Conservation (phyloP, 2,329 filamentous ascomycete genomes). For the Aspergillus tamarii region DNA sequence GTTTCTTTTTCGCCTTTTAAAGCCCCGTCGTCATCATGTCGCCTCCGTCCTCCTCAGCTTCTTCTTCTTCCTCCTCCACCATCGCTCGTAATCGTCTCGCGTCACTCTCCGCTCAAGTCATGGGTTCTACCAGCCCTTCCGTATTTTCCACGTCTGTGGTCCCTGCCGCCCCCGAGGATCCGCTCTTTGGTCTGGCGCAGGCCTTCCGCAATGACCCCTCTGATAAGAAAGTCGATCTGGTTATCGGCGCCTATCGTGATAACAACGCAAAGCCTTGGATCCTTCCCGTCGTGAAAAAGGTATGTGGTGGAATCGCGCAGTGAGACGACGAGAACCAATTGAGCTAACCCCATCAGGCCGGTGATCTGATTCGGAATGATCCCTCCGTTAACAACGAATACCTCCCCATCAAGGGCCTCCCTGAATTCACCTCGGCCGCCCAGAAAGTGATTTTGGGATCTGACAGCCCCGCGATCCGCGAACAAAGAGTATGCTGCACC, state of each 20-base stretch:
- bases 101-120: conserved; percentile 57
- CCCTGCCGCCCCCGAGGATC: conserved; percentile 90
- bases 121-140: conserved; percentile 65
- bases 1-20: conserved; percentile 15
- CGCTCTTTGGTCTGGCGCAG: conserved; percentile 89
- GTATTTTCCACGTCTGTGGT: conserved; percentile 77
- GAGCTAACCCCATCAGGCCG: conserved; percentile 65
- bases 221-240: conserved; percentile 86
- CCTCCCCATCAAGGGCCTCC: conserved; percentile 88
- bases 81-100: conserved; percentile 36
- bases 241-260: conserved; percentile 93
- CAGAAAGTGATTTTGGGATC: conserved; percentile 85
- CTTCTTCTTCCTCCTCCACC: conserved; percentile 20
- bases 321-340: conserved; percentile 6
- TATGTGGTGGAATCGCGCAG: conserved; percentile 38
- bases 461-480: conserved; percentile 77
- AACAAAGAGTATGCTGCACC: conserved; percentile 67
- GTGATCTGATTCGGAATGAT: conserved; percentile 84
- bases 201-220: conserved; percentile 79
- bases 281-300: conserved; percentile 94
- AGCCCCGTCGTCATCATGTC: conserved; percentile 18
- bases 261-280: conserved; percentile 97
- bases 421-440: conserved; percentile 83
- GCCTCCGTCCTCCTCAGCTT: conserved; percentile 10
- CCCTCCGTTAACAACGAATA: conserved; percentile 97